These are phyloP conservation scores for Erucastrum elatum DNA, from an alignment of 345 rosid species.

Conservation along the genomic window DNA sequence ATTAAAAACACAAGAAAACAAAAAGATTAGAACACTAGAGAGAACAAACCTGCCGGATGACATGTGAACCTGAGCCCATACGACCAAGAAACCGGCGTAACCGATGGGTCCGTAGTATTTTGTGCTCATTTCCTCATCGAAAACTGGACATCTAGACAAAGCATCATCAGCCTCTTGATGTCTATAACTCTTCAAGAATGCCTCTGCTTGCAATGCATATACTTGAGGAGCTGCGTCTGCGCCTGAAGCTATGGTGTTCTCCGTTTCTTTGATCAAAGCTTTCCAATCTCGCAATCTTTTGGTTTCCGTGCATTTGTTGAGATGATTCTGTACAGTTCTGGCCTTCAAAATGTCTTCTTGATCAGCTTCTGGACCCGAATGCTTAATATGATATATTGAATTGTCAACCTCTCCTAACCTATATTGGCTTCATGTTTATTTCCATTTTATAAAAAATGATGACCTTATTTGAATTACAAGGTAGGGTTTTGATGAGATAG, in stretches of 20 bases:
- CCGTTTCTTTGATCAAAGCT: conserved; percentile 54
- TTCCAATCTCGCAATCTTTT: conserved; percentile 69
- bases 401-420: conserved; percentile 90
- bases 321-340: conserved; percentile 52
- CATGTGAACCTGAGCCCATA: conserved; percentile 79
- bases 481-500: conserved; percentile 16
- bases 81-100: conserved; percentile 59
- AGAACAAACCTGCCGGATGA: conserved; percentile 76
- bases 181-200: conserved; percentile 57
- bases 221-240: conserved; percentile 91
- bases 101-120: conserved; percentile 77
- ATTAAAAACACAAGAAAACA: too few species aligned
- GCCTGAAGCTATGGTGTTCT: conserved; percentile 57
- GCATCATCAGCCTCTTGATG: conserved; percentile 79
- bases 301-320: conserved; percentile 73
- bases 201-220: conserved; percentile 92
- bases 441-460: neutral
- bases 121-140: conserved; percentile 59
- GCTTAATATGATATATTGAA: conserved; percentile 75
- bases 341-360: conserved; percentile 64
- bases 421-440: neutral
- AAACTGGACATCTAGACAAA: conserved; percentile 55
- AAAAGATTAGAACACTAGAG: neutral
- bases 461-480: neutral
- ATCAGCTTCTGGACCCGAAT: conserved; percentile 81